Evolutionary conservation across 2,329 filamentous ascomycete genomes (phyloP).

Genomic region (Aureobasidium zeae): DNA sequence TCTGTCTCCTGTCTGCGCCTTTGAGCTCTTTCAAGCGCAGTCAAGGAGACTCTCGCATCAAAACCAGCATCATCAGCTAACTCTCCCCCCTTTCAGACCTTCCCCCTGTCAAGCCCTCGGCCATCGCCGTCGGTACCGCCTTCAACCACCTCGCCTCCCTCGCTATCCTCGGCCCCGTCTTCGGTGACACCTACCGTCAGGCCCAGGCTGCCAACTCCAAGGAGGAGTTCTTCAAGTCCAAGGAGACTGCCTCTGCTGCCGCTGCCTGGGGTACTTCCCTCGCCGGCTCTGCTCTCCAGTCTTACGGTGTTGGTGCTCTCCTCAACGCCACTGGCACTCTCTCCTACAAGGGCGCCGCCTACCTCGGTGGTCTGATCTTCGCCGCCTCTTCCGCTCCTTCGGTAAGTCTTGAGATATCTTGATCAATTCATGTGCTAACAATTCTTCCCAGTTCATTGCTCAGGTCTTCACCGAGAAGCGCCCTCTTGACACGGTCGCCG

Average conservation of each 20-base stretch:
- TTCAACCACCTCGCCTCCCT: slow-evolving; percentile 93
- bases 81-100: slow-evolving; percentile 42
- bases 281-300: slow-evolving; percentile 66
- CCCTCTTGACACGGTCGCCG: slow-evolving; percentile 78
- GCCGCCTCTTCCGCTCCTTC: slow-evolving; percentile 78
- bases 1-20: background rate
- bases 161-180: slow-evolving; percentile 77
- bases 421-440: slow-evolving; percentile 22
- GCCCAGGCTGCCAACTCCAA: slow-evolving; percentile 87
- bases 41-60: background rate
- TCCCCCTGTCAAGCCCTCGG: slow-evolving; percentile 88
- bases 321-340: slow-evolving; percentile 86
- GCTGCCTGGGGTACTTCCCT: slow-evolving; percentile 86
- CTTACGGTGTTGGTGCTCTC: slow-evolving; percentile 38
- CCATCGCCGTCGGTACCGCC: slow-evolving; percentile 88
- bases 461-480: slow-evolving; percentile 88
- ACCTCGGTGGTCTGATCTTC: slow-evolving; percentile 86
- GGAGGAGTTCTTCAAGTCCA: slow-evolving; percentile 91
- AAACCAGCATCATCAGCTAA: slow-evolving; percentile 16
- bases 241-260: slow-evolving; percentile 81
- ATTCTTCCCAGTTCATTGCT: slow-evolving; percentile 58
- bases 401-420: slow-evolving; percentile 45
- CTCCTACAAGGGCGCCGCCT: slow-evolving; percentile 94
- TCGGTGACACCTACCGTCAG: slow-evolving; percentile 89
- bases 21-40: slow-evolving; percentile 1